These are phyloP conservation scores for Nannizzia gypsea DNA, from an alignment of 2,329 filamentous ascomycete species.

Conservation along the genomic window DNA sequence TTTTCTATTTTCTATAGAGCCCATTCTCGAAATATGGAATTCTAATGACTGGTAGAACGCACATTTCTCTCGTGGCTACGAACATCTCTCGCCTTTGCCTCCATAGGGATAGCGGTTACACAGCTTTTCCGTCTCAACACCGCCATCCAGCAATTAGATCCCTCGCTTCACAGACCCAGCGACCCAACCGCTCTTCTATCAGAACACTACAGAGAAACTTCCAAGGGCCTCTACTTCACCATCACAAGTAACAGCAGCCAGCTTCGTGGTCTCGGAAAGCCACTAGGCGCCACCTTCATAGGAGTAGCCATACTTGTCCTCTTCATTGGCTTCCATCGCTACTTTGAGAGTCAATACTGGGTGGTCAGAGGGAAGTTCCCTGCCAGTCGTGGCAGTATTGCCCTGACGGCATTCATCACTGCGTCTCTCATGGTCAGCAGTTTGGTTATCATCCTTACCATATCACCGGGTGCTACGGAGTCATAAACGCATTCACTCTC, in stretches of 20 bases:
- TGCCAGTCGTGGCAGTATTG: constrained; percentile 49
- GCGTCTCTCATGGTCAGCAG: constrained; percentile 47
- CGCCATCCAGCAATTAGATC: constrained; percentile 24
- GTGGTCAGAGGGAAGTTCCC: constrained; percentile 56
- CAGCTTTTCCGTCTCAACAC: constrained; percentile 56
- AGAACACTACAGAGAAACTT: constrained; percentile 15
- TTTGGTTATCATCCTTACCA: constrained; percentile 47
- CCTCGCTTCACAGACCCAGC: constrained; percentile 13
- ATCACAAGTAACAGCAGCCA: constrained; percentile 14
- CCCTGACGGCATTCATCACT: constrained; percentile 46
- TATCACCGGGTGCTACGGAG: constrained; percentile 34
- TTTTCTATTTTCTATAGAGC: constrained; percentile 6
- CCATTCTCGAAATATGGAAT: not conserved
- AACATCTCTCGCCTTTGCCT: constrained; percentile 53
- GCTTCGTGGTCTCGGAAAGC: constrained; percentile 46
- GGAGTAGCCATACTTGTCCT: constrained; percentile 50
- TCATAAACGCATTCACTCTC: not conserved
- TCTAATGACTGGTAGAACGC: constrained; percentile 38
- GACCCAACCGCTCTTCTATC: constrained; percentile 15
- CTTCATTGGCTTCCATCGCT: constrained; percentile 51
- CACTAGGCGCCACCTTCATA: constrained; percentile 53
- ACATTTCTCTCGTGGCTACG: constrained; percentile 59
- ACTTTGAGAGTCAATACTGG: constrained; percentile 57
- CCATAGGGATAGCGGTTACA: constrained; percentile 54
- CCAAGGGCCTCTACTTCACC: constrained; percentile 14